A percentile compares a stretch with the other conserved stretches of the same genome.
Evolutionary conservation across 805 yeast genomes (phyloP).

Genomic region (Trichomonascus vanleenenianus): DNA sequence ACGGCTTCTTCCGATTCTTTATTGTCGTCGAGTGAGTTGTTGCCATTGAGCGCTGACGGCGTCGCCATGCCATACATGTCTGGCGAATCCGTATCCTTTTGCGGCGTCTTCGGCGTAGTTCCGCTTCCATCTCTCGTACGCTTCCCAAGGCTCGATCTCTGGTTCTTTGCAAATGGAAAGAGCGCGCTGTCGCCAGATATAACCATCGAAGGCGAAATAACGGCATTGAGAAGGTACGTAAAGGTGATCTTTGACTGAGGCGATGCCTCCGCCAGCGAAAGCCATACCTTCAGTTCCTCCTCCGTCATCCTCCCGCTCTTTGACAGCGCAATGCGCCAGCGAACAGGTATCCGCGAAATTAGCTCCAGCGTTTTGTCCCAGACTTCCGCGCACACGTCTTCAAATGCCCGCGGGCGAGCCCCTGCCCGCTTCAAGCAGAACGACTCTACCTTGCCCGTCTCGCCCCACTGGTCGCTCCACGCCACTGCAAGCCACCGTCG

Average conservation of each 20-base stretch:
- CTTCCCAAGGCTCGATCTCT: neutral
- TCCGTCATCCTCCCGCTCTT: slow-evolving; percentile 30
- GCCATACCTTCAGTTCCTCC: slow-evolving; percentile 28
- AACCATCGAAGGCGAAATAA: slow-evolving; percentile 12
- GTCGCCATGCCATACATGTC: slow-evolving; percentile 21
- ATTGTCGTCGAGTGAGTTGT: slow-evolving; percentile 5
- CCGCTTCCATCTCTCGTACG: neutral
- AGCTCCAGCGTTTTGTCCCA: slow-evolving; percentile 27
- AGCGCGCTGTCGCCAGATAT: slow-evolving; percentile 9
- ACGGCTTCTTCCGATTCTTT: slow-evolving; percentile 16
- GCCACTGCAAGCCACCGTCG: slow-evolving; percentile 79
- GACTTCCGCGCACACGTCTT: slow-evolving; percentile 26
- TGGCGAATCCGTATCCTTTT: slow-evolving; percentile 24
- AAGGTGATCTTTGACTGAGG: slow-evolving; percentile 7
- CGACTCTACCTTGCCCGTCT: slow-evolving; percentile 49
- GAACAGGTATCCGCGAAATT: slow-evolving; percentile 15
- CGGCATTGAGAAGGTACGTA: slow-evolving; percentile 11
- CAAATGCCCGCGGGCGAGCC: slow-evolving; percentile 19
- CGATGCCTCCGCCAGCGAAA: slow-evolving; percentile 13
- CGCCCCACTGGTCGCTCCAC: slow-evolving; percentile 83
- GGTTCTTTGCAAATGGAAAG: slow-evolving; percentile 12
- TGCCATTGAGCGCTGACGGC: slow-evolving; percentile 6
- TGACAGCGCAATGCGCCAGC: slow-evolving; percentile 30
- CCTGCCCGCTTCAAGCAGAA: slow-evolving; percentile 25
- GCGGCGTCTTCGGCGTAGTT: slow-evolving; percentile 20